phyloP scores from a whole-genome alignment of 345 rosid species.

The Triadica sebifera region DNA sequence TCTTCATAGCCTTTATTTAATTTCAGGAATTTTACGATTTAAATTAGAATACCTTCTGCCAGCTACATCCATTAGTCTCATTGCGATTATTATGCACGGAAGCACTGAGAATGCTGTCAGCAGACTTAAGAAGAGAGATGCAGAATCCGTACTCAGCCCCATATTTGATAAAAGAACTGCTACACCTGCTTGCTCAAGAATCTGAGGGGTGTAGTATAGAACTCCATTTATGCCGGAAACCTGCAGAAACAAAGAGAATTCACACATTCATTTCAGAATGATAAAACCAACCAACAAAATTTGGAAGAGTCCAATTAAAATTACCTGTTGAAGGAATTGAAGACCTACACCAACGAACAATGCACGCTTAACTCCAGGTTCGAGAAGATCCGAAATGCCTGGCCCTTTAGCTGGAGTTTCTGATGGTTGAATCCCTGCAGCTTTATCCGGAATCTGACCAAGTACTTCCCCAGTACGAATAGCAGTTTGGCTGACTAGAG shows the following conservation, averaged over 20 bases:
- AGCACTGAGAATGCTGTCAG: slow-evolving; percentile 33
- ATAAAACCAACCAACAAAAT: background rate
- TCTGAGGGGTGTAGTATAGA: slow-evolving; percentile 43
- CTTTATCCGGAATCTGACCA: slow-evolving; percentile 1
- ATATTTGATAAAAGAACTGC: slow-evolving; percentile 35
- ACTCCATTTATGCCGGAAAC: slow-evolving; percentile 45
- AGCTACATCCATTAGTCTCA: slow-evolving; percentile 44
- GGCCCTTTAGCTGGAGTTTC: slow-evolving; percentile 18
- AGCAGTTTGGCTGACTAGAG: slow-evolving; percentile 36
- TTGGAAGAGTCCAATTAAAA: background rate
- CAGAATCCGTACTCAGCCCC: slow-evolving; percentile 38
- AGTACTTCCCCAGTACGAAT: slow-evolving; percentile 15
- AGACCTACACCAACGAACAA: slow-evolving; percentile 41
- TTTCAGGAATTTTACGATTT: background rate
- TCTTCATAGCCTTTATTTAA: background rate
- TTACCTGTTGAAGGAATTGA: slow-evolving; percentile 45
- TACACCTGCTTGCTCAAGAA: slow-evolving; percentile 44
- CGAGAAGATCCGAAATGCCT: slow-evolving; percentile 26
- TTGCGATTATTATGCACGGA: slow-evolving; percentile 38
- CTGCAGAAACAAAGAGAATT: slow-evolving; percentile 16
- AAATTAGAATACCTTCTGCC: slow-evolving; percentile 37
- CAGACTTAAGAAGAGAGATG: slow-evolving; percentile 35
- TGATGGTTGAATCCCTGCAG: slow-evolving; percentile 6
- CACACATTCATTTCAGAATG: background rate
- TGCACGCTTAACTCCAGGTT: slow-evolving; percentile 46